Base-by-base conservation (phyloP, 345 rosid genomes). In the Carallia brachiata region DNA sequence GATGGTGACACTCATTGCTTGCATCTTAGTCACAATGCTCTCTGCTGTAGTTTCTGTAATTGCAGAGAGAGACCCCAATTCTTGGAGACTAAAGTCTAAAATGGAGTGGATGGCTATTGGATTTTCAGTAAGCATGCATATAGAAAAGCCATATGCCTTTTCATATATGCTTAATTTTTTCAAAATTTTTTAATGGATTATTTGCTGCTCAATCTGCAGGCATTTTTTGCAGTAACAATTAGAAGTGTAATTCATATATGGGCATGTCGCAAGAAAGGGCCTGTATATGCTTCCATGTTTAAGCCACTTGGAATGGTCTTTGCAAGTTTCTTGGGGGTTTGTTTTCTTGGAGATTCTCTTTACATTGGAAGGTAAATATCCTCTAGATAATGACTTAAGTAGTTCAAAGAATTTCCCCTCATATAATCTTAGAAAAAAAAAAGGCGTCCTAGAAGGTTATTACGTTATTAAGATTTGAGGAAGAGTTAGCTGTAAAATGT, bases 321-420 rank as follows among this genome's bases (percentile, higher is more conserved):
- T 72, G 82, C 80, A 15, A 30, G 68, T 13, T 15, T 66, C 17
- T 32, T 72, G 71, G 82, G 81, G 16, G 53, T 80, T 23, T 4
- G 71, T 19, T 76, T 83, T 63, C 84, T 83, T 54, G 80, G 82
- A 16, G 81, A 80, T n/a, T 64, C 65, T 27, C 82, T 82, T 60
- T 70, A 58, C 64, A 76, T 76, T 64, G 85, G 85, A 62, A 75
- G 82, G 84, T 80, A 75, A 9, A 5, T 0, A 55, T 61, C 32
- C 6, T 12, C 50, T 44, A 16, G 16, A 44, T 12, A 44, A 44
- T 0, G 50, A 44, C 50, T 10, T 44, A 44, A 44, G 12, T 44
- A 16, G 50, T 13, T 44, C 17, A 3, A 44, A 44, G 17, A 44
- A 12, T 44, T 44, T 44, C 50, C 17, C 17, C 16, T 23, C 50